phyloP scores from a whole-genome alignment of 1,284 basidiomycete genomes.

The Mixia osmundae region DNA sequence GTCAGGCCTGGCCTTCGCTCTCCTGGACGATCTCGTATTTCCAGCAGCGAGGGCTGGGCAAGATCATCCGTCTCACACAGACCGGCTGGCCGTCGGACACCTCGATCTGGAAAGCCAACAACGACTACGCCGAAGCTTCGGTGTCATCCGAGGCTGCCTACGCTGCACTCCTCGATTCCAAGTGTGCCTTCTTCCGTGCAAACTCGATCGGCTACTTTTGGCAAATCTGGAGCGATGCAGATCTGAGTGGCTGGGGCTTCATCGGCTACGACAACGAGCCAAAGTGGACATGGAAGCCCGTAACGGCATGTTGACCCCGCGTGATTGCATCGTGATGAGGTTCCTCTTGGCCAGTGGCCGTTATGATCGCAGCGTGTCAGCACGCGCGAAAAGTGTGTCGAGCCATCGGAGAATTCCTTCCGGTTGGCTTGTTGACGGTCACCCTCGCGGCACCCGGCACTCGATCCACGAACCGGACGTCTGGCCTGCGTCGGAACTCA shows the following conservation, averaged over 20 bases:
- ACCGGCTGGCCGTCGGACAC: conserved; percentile 18
- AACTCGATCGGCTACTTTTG: conserved; percentile 47
- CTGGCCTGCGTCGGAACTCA: too few relatives aligned
- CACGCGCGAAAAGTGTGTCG: too few relatives aligned
- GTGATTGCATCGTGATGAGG: too few relatives aligned
- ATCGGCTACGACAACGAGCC: neutral
- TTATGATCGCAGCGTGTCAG: too few relatives aligned
- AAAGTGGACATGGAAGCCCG: too few relatives aligned
- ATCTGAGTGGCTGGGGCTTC: conserved; percentile 7
- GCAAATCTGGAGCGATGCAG: conserved; percentile 42
- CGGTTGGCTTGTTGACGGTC: too few relatives aligned
- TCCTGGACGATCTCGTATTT: conserved; percentile 38
- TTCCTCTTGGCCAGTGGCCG: too few relatives aligned
- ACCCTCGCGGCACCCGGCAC: too few relatives aligned
- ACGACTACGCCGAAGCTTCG: conserved; percentile 11
- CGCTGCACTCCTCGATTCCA: conserved; percentile 36
- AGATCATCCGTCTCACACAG: conserved; percentile 32
- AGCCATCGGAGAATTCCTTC: too few relatives aligned
- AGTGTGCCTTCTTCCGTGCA: conserved; percentile 25
- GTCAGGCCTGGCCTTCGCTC: conserved; percentile 39
- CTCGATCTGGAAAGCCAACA: conserved; percentile 16
- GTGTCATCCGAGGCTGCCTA: conserved; percentile 23
- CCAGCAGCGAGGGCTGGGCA: conserved; percentile 8
- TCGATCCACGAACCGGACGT: too few relatives aligned
- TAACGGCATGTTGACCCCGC: too few relatives aligned